phyloP scores from a whole-genome alignment of 2,329 filamentous ascomycete genomes.

The Stylonectria norvegica region DNA sequence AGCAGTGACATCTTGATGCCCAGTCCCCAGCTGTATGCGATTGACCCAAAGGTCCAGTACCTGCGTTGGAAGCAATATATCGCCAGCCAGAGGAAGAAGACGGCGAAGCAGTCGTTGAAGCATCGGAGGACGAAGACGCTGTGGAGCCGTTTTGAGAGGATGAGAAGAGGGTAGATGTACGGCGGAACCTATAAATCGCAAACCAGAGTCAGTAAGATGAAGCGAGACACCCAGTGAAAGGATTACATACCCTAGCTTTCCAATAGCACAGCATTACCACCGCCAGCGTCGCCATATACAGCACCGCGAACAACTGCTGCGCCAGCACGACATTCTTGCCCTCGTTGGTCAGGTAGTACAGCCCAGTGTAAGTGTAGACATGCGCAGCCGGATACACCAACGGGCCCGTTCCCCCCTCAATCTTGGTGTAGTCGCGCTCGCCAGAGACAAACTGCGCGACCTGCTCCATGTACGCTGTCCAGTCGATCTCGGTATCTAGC shows the following conservation, averaged over 20 bases:
- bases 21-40: slow-evolving; percentile 73
- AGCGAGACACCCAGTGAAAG: not conserved
- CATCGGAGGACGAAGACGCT: slow-evolving; percentile 88
- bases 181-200: slow-evolving; percentile 61
- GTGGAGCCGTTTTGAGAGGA: slow-evolving; percentile 88
- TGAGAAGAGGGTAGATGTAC: slow-evolving; percentile 80
- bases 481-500: slow-evolving; percentile 93
- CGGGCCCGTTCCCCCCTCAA: slow-evolving; percentile 85
- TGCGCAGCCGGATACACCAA: slow-evolving; percentile 93
- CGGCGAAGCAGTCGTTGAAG: slow-evolving; percentile 94
- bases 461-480: slow-evolving; percentile 96
- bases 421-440: slow-evolving; percentile 82
- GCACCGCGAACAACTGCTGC: slow-evolving; percentile 75
- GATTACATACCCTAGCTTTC: slow-evolving; percentile 57
- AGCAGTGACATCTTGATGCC: slow-evolving; percentile 96
- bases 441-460: slow-evolving; percentile 74
- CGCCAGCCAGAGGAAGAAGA: slow-evolving; percentile 77
- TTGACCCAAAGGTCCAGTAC: slow-evolving; percentile 68
- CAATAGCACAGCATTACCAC: slow-evolving; percentile 82
- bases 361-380: slow-evolving; percentile 80
- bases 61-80: slow-evolving; percentile 74
- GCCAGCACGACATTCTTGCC: slow-evolving; percentile 74
- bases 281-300: slow-evolving; percentile 74
- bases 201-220: not conserved
- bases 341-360: slow-evolving; percentile 74